phyloP scores from a whole-genome alignment of 2,329 filamentous ascomycete genomes.

The Ceratocystis albifundus region DNA sequence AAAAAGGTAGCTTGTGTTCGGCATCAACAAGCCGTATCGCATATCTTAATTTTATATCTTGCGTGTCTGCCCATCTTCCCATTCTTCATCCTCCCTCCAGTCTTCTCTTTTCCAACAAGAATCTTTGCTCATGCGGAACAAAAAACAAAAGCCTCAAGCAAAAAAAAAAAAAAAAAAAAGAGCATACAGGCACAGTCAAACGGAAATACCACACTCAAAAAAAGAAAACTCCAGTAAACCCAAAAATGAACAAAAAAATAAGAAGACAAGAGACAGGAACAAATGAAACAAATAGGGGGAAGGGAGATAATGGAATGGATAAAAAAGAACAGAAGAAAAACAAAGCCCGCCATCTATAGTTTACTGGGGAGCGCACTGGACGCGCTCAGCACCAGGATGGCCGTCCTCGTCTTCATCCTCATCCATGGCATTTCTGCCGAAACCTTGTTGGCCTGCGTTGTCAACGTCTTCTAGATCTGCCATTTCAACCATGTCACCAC shows the following conservation, averaged over 20 bases:
- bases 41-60: background rate
- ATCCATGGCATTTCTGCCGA: constrained; percentile 51
- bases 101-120: background rate
- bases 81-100: background rate
- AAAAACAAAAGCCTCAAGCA: background rate
- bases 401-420: constrained; percentile 65
- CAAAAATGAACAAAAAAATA: constrained; percentile 12
- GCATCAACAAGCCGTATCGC: no score
- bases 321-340: background rate
- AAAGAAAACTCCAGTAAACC: constrained; percentile 12
- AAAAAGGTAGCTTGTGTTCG: no score
- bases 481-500: constrained; percentile 83
- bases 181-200: background rate
- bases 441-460: constrained; percentile 52
- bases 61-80: background rate
- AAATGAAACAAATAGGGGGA: background rate
- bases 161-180: background rate
- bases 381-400: constrained; percentile 62
- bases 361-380: constrained; percentile 84
- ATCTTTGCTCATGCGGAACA: background rate
- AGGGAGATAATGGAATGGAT: background rate
- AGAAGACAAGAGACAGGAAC: background rate
- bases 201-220: constrained; percentile 6
- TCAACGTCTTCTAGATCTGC: constrained; percentile 81
- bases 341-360: constrained; percentile 23